Conservation (phyloP, 495 filamentous ascomycete species). For the Penicillium steckii region DNA sequence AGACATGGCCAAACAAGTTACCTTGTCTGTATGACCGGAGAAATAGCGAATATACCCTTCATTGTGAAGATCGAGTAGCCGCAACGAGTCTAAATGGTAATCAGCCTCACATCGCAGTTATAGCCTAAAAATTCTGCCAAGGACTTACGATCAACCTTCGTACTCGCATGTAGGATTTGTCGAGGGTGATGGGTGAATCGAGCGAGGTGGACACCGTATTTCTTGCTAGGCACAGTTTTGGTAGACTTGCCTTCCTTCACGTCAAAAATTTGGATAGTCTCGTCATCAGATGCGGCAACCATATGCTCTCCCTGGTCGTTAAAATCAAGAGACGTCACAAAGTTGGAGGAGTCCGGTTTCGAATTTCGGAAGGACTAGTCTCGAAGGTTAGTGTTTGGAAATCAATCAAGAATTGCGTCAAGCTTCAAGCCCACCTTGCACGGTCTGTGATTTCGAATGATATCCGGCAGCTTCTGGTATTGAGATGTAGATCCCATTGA, state of each 20-base stretch:
- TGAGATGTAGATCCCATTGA: conserved; percentile 30
- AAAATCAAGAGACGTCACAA: conserved; percentile 82
- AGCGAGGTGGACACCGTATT: conserved; percentile 92
- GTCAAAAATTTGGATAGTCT: conserved; percentile 92
- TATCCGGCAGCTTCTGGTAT: conserved; percentile 44
- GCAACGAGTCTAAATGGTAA: conserved; percentile 63
- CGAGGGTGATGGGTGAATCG: conserved; percentile 88
- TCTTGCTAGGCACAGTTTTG: conserved; percentile 82
- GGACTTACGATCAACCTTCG: conserved; percentile 71
- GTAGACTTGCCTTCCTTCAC: conserved; percentile 83
- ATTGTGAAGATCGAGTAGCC: conserved; percentile 91
- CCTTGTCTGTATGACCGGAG: conserved; percentile 76
- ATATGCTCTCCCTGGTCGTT: conserved; percentile 90
- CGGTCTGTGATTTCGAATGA: conserved; percentile 46
- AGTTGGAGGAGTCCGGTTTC: conserved; percentile 38
- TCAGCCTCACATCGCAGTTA: conserved; percentile 1
- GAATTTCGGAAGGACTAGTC: conserved; percentile 36
- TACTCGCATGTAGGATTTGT: conserved; percentile 91
- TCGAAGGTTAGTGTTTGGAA: background rate
- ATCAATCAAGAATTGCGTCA: background rate
- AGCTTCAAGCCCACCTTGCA: conserved; percentile 37
- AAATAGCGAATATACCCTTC: conserved; percentile 96
- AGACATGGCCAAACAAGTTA: conserved; percentile 69
- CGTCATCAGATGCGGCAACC: conserved; percentile 84
- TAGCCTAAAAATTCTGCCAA: background rate